Evolutionary conservation across 768 basidiomycete genomes (phyloP), one percentile per base, ranked within the genome.

Genomic region (Thelephora ganbajun): DNA sequence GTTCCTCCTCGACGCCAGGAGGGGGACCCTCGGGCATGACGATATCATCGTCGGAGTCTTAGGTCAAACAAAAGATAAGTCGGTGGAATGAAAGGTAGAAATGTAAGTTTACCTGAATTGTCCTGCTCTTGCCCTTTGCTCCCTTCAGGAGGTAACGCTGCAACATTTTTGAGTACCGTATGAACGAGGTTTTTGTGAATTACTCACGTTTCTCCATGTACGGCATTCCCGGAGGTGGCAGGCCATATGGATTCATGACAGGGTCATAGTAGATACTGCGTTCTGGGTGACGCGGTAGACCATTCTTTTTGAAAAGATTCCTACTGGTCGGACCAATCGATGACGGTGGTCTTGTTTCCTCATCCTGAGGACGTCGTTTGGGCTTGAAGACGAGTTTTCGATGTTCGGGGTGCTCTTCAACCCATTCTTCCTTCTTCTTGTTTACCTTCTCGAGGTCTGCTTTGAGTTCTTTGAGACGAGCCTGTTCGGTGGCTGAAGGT

Each of bases 181-280:
- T 6, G 34, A 23, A 44, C 11, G 39, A 51, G 23, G 49, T 19
- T 16, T 51, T 19, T 7, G 22, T 18, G 6, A 48, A 11, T 33
- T 4, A 69, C 84, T 65, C 56, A 93, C 92, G 75, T 66, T 83
- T 66, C 61, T 97, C 89, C 49, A 76, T 67, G 63, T 96, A 97
- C n/a, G 88, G 90, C 91, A 96, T 89, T 6, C 94, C 94, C 11
- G 93, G 94, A 36, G 93, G 93, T 16, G 93, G 80, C 14, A 91
- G 86, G 23, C 92, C 93, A 59, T 72, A 92, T 19, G 91, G 90
- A 60, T 98, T 98, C 77, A 93, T 81, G 36, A 91, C 75, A 23
- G 86, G 76, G 56, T 98, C 86, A 66, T 91, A 97, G 62, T 94
- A 97, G 33, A 93, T 69, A 63, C 86, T 90, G 54, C 88, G 72